Base-by-base conservation (phyloP, 2,329 filamentous ascomycete species). In the Aspergillus glaucus region DNA sequence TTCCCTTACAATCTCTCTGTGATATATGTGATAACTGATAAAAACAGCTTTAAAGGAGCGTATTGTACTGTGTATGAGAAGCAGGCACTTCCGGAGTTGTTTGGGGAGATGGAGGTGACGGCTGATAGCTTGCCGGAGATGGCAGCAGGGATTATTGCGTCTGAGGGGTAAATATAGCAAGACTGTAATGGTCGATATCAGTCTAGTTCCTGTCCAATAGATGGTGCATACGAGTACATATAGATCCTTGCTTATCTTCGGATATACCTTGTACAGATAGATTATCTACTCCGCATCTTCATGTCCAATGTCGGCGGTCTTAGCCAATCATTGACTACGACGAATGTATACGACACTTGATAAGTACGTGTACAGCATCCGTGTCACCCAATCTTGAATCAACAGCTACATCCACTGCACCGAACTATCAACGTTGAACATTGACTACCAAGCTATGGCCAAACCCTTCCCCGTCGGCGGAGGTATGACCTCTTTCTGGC, bases 1-100 rank as follows among this genome's bases (percentile, higher is more conserved):
- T 3, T 24, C n/a, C 4, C 9, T 26, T 17, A 6, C 9, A 17
- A n/a, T 3, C 14, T 43, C 9, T 5, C 17, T 28, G 21, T 43
- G 21, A 17, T 40, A 43, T 6, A 3, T 17, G 26, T 26, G 22
- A 22, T 19, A 21, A 28, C 21, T 43, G 22, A 12, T 26, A 7
- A 22, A 21, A 9, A 14, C 22, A 43, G 40, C 7, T 73, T 81
- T 58, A 73, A 71, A 46, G 76, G 75, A 6, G 78, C 79, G 0
- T 82, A 79, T 61, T 78, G 75, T 53, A 71, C 74, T 2, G 66
- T 77, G 0, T 76, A 73, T 54, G 79, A 82, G 57, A 73, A 74
- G 48, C 78, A 81, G 55, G 62, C 71, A 5, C 74, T 73, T 44
- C 58, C 62, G 6, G 75, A 78, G 44, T 60, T 82, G 0, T 81